Evolutionary conservation across 1,139 yeast species (phyloP), one percentile per base, ranked within the genome.

Genomic region (Sugiyamaella xylanicola): DNA sequence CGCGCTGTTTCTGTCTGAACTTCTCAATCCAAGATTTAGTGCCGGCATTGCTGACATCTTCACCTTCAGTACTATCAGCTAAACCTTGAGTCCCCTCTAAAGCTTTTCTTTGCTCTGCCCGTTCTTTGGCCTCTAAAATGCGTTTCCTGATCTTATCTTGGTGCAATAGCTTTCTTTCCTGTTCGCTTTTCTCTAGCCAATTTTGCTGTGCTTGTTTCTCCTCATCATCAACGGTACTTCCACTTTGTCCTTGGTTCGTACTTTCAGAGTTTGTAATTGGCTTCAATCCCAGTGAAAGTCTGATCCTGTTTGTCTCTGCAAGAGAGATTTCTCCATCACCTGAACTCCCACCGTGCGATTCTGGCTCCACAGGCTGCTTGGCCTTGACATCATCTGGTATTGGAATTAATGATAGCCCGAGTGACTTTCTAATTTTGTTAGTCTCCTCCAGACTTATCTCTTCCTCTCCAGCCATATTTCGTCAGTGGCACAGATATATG

Each of bases 321-420:
- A 73, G 52, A 8, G 74, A 65, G 8, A 68, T 59, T 32, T 19
- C 42, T 19, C 52, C 46, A 36, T 20, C 36, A n/a, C 36, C 22
- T n/a, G 49, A 32, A 11, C 41, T 8, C 5, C 16, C 13, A 9
- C 9, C 19, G 19, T 15, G 46, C 13, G 48, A 40, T 32, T 53
- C 41, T 35, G 51, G 21, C 16, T 40, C 2, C 44, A 2, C 13
- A 48, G 51, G 4, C 47, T 22, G n/a, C 22, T 22, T 22, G 36
- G 20, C 11, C n/a, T 36, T 11, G 47, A 7, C 15, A 3, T 39
- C 9, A n/a, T 51, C 55, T 4, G 47, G 27, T 9, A 42, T 32
- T 2, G 74, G 72, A 36, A 74, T 70, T n/a, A 73, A 72, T 42
- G 67, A 63, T 20, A 74, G 63, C 1, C 78, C 77, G 9, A 73